Evolutionary conservation across 108 stramenopile species (phyloP).

Genomic region (Aurantiochytrium sp.): DNA sequence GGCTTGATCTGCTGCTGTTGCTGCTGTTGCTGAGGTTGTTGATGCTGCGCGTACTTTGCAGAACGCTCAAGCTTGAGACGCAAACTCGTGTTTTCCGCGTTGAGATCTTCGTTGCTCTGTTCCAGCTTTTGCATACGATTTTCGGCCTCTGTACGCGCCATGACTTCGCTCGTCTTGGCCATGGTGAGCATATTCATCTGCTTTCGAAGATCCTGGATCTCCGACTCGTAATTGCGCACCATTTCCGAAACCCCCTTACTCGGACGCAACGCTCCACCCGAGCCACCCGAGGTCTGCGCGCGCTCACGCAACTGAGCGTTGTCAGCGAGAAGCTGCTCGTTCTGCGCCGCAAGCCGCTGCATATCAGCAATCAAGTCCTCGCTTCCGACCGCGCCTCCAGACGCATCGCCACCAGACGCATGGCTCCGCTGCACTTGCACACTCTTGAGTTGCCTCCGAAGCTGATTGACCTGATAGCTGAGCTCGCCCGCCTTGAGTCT

Average conservation of each 20-base stretch:
- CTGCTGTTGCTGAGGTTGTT: neutral
- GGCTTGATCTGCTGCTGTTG: neutral
- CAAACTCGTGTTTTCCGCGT: neutral
- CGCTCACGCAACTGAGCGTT: neutral
- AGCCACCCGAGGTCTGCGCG: neutral
- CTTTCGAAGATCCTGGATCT: neutral
- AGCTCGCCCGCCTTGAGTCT: neutral
- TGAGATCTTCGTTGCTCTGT: neutral
- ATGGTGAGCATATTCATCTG: neutral
- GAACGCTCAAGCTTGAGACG: neutral
- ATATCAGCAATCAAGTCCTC: neutral
- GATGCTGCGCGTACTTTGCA: neutral
- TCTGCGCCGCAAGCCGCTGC: neutral
- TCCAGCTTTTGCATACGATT: neutral
- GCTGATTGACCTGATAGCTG: neutral
- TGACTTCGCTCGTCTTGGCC: neutral
- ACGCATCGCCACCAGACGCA: neutral
- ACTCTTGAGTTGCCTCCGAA: neutral
- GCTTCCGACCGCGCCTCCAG: neutral
- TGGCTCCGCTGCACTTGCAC: constrained; percentile 5
- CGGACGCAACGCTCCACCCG: neutral
- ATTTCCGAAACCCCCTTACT: neutral
- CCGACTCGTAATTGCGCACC: neutral
- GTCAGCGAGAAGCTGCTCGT: neutral
- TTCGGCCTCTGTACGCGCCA: neutral